Conservation (phyloP, 495 filamentous ascomycete species). For the Schizothecium vesticola region DNA sequence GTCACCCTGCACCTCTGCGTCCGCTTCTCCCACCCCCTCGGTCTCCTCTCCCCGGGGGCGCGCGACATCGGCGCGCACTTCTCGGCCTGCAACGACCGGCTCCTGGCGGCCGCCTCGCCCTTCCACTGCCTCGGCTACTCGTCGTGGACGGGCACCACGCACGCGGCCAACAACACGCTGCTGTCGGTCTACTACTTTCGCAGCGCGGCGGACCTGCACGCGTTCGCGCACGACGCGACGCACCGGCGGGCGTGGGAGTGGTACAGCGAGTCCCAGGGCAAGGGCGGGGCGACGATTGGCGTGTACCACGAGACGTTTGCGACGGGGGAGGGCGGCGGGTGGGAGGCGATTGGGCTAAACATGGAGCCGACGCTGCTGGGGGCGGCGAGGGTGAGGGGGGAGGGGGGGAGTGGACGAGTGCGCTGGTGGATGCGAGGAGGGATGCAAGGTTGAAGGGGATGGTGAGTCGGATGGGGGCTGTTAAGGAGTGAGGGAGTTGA, state of each 20-base stretch:
- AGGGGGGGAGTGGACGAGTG: conserved; percentile 13
- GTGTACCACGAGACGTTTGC: conserved; percentile 17
- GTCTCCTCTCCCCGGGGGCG: conserved; percentile 29
- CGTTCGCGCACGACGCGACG: conserved; percentile 42
- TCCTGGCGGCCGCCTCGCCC: conserved; percentile 18
- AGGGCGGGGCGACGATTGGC: conserved; percentile 7
- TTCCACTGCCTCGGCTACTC: conserved; percentile 32
- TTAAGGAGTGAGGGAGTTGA: neutral
- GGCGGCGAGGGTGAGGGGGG: neutral
- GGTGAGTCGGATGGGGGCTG: conserved; percentile 12
- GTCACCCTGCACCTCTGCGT: conserved; percentile 26
- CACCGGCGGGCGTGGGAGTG: conserved; percentile 47
- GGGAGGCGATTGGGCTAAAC: conserved; percentile 20
- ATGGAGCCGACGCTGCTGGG: conserved; percentile 19
- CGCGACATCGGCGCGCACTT: conserved; percentile 26
- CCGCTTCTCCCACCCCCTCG: conserved; percentile 29
- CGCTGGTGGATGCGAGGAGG: conserved; percentile 9
- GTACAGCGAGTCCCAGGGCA: conserved; percentile 19
- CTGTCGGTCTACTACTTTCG: conserved; percentile 46
- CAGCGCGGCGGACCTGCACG: conserved; percentile 40
- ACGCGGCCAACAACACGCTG: conserved; percentile 30
- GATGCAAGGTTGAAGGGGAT: conserved; percentile 1
- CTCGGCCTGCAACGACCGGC: conserved; percentile 1
- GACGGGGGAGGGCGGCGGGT: conserved; percentile 4
- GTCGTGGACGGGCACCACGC: conserved; percentile 17